Evolutionary conservation across 352 stramenopile genomes (phyloP).

Genomic region (Phytophthora lateralis): DNA sequence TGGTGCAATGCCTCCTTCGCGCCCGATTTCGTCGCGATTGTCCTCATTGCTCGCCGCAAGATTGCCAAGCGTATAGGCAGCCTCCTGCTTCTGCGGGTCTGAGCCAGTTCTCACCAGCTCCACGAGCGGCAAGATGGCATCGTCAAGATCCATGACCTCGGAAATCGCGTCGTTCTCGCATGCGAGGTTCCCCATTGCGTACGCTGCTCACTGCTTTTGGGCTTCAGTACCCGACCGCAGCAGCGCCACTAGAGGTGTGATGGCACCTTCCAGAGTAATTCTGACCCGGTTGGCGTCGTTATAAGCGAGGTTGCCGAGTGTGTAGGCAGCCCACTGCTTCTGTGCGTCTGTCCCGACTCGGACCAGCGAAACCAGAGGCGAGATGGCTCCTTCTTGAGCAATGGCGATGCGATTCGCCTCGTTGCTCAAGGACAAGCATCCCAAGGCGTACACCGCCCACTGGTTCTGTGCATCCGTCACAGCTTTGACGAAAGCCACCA

Average conservation of each 20-base stretch:
- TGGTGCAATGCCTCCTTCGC: slow-evolving; percentile 21
- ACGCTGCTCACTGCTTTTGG: slow-evolving; percentile 25
- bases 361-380: slow-evolving; percentile 17
- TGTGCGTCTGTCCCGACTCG: slow-evolving; percentile 11
- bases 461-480: slow-evolving; percentile 32
- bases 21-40: slow-evolving; percentile 19
- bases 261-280: slow-evolving; percentile 20
- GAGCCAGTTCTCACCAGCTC: slow-evolving; percentile 22
- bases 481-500: slow-evolving; percentile 24
- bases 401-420: slow-evolving; percentile 25
- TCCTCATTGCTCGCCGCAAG: slow-evolving; percentile 10
- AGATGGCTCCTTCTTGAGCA: slow-evolving; percentile 21
- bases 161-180: slow-evolving; percentile 16
- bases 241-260: slow-evolving; percentile 15
- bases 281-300: slow-evolving; percentile 23
- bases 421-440: slow-evolving; percentile 17
- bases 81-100: slow-evolving; percentile 25
- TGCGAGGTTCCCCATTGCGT: slow-evolving; percentile 25
- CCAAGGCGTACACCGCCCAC: slow-evolving; percentile 26
- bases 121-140: slow-evolving; percentile 24
- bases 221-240: slow-evolving; percentile 12
- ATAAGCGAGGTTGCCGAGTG: slow-evolving; percentile 24
- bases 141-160: slow-evolving; percentile 9
- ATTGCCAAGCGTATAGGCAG: slow-evolving; percentile 22
- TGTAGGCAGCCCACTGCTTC: slow-evolving; percentile 29